Conservation (phyloP, 257 asterid species). For the Fraxinus pennsylvanica region DNA sequence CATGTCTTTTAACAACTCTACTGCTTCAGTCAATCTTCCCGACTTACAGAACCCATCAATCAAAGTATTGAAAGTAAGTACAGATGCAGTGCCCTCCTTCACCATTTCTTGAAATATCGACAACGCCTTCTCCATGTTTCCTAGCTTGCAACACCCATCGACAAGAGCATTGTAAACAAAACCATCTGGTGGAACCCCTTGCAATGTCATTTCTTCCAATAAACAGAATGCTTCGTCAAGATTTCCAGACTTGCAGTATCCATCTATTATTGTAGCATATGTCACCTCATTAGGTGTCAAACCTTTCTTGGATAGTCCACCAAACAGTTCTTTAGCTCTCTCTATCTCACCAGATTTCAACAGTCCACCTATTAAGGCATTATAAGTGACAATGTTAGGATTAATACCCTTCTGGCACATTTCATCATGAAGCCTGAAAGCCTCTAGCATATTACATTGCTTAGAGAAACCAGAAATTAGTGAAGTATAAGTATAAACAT, state of each 20-base stretch:
- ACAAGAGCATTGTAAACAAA: constrained; percentile 68
- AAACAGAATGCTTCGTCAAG: constrained; percentile 61
- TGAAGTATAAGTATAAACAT: constrained; percentile 71
- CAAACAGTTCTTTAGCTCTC: constrained; percentile 64
- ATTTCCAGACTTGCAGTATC: constrained; percentile 66
- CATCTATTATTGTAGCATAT: constrained; percentile 76
- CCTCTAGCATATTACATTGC: constrained; percentile 65
- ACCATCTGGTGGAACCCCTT: constrained; percentile 61
- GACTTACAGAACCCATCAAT: constrained; percentile 73
- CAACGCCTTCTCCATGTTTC: constrained; percentile 63
- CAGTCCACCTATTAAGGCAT: constrained; percentile 72
- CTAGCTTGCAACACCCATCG: constrained; percentile 81
- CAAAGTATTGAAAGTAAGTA: constrained; percentile 67
- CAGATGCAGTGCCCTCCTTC: constrained; percentile 58
- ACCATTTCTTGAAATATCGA: constrained; percentile 52
- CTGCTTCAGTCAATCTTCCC: constrained; percentile 60
- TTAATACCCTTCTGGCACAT: constrained; percentile 63
- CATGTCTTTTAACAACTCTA: constrained; percentile 64
- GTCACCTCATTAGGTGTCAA: constrained; percentile 68
- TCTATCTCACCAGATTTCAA: constrained; percentile 62
- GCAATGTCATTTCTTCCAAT: constrained; percentile 60
- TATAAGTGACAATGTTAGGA: constrained; percentile 79
- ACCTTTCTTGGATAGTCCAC: constrained; percentile 54
- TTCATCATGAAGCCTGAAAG: constrained; percentile 61
- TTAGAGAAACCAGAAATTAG: constrained; percentile 76